These are phyloP conservation scores for Zygoascus flipseniorum DNA, from an alignment of 805 yeast species.

Conservation along the genomic window DNA sequence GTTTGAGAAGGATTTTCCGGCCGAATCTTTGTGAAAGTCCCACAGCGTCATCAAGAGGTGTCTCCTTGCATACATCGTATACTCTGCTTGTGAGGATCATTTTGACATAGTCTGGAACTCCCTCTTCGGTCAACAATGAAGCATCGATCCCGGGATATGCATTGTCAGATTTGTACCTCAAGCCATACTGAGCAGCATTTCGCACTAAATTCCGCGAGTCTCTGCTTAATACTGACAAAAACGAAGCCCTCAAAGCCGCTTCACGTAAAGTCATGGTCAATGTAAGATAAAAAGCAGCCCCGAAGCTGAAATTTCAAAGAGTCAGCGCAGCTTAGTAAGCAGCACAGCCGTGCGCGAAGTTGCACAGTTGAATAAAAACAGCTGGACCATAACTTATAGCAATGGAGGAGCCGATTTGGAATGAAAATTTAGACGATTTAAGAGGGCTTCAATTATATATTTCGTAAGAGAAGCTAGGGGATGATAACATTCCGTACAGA, in stretches of 20 bases:
- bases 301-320: background rate
- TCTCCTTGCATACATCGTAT: slow-evolving; percentile 87
- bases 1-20: slow-evolving; percentile 66
- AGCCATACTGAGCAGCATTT: background rate
- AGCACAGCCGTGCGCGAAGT: too few species aligned
- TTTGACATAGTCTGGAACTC: slow-evolving; percentile 84
- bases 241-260: background rate
- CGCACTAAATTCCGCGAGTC: too few species aligned
- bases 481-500: too few species aligned
- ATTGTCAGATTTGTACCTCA: background rate
- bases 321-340: background rate
- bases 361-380: too few species aligned
- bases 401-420: too few species aligned
- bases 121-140: background rate
- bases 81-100: slow-evolving; percentile 86
- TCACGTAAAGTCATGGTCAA: background rate
- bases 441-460: too few species aligned
- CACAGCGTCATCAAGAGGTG: slow-evolving; percentile 73
- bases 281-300: background rate
- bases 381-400: too few species aligned
- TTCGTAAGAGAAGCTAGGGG: too few species aligned
- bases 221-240: background rate
- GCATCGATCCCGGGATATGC: background rate
- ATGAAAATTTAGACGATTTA: too few species aligned
- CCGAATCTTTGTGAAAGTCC: slow-evolving; percentile 68